These are phyloP conservation scores for Plasmodium malariae DNA, from an alignment of 169 alveolate genomes.

Conservation along the genomic window DNA sequence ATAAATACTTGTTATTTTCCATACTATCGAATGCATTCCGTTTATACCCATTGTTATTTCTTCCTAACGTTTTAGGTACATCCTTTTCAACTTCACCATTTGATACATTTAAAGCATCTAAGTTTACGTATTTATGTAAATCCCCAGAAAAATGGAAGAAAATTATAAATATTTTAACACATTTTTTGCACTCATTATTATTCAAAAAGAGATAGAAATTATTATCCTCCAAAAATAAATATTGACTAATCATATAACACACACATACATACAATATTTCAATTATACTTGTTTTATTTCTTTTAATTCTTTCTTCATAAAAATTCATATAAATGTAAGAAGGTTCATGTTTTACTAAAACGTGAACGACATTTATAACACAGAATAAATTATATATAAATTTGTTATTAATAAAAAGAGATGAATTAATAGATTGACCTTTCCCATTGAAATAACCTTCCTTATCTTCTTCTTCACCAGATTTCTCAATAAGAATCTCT, in stretches of 20 bases:
- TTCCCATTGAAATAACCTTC: too few species aligned
- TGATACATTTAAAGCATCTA: too few species aligned
- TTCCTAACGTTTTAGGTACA: too few species aligned
- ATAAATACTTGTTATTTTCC: conserved; percentile 24
- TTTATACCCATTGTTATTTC: not conserved
- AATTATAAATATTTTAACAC: conserved; percentile 39
- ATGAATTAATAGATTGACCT: not conserved
- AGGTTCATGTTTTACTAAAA: conserved; percentile 24
- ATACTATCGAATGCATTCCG: not conserved
- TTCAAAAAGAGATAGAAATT: conserved; percentile 11
- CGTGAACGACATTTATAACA: conserved; percentile 38
- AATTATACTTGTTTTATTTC: conserved; percentile 26
- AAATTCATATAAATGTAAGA: conserved; percentile 43
- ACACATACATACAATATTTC: conserved; percentile 37
- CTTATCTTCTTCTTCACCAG: too few species aligned
- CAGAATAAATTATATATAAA: conserved; percentile 14
- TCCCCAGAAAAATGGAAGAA: conserved; percentile 29
- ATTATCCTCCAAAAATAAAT: conserved; percentile 6
- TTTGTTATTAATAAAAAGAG: conserved; percentile 6
- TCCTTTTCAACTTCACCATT: too few species aligned
- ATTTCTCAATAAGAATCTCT: not conserved
- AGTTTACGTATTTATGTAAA: conserved; percentile 18
- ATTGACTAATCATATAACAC: conserved; percentile 47
- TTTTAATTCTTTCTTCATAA: conserved; percentile 45
- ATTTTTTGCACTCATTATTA: conserved; percentile 19